Evolutionary conservation across 2,329 filamentous ascomycete species (phyloP).

Genomic region (Aspergillus flavus): DNA sequence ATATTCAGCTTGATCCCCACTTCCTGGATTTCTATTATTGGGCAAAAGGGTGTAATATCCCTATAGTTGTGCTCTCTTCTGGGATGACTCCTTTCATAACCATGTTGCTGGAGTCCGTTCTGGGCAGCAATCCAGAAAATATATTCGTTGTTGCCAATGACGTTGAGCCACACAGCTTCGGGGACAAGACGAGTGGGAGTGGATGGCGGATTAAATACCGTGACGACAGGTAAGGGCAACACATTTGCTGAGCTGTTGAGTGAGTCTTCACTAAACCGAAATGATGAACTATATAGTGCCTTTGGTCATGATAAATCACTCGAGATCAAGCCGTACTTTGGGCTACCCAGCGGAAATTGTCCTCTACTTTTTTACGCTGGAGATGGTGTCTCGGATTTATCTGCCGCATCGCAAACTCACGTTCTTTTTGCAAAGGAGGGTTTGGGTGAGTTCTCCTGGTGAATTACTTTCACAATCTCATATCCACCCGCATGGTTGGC

Average conservation of each 20-base stretch:
- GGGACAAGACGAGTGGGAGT: conserved; percentile 72
- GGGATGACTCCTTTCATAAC: conserved; percentile 87
- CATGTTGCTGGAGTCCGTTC: conserved; percentile 63
- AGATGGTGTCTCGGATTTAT: conserved; percentile 88
- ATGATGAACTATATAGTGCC: conserved; percentile 49
- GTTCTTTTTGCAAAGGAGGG: conserved; percentile 91
- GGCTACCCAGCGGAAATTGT: conserved; percentile 66
- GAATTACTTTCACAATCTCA: background rate
- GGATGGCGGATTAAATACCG: conserved; percentile 88
- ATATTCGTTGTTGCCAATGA: conserved; percentile 74
- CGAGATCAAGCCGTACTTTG: conserved; percentile 80
- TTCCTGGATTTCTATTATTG: conserved; percentile 82
- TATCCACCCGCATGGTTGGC: background rate
- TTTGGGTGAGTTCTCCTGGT: conserved; percentile 59
- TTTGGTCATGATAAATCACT: conserved; percentile 95
- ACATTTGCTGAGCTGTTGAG: background rate
- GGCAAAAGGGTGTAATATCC: conserved; percentile 73
- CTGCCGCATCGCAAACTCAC: conserved; percentile 87
- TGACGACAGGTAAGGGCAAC: conserved; percentile 68
- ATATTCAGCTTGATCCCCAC: conserved; percentile 78
- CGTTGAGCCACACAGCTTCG: conserved; percentile 65
- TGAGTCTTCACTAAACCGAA: background rate
- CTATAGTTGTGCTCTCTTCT: conserved; percentile 81
- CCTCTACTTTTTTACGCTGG: conserved; percentile 92
- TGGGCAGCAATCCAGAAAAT: conserved; percentile 3